Evolutionary conservation across 2,329 filamentous ascomycete species (phyloP).

Genomic region (Botrytis fabae): DNA sequence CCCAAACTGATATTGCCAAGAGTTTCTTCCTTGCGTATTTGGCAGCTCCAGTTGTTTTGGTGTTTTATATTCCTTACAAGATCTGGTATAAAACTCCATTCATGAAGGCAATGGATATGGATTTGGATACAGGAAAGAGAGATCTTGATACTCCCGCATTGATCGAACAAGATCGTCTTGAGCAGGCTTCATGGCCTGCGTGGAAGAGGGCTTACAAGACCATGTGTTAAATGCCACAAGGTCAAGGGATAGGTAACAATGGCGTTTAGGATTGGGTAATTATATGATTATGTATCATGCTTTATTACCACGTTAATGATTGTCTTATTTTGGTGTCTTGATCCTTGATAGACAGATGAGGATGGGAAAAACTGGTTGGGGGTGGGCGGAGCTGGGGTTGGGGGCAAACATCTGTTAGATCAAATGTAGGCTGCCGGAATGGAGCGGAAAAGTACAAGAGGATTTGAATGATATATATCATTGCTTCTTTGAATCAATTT

Average conservation of each 20-base stretch:
- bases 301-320: slow-evolving; percentile 8
- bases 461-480: neutral
- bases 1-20: slow-evolving; percentile 42
- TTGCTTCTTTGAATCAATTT: neutral
- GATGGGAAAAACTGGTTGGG: neutral
- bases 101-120: slow-evolving; percentile 29
- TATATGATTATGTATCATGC: slow-evolving; percentile 3
- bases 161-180: slow-evolving; percentile 33
- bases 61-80: slow-evolving; percentile 66
- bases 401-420: neutral
- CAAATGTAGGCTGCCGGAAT: neutral
- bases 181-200: slow-evolving; percentile 28
- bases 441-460: neutral
- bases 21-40: slow-evolving; percentile 62
- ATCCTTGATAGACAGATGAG: slow-evolving; percentile 3
- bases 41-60: slow-evolving; percentile 54
- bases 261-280: neutral
- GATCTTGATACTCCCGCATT: slow-evolving; percentile 33
- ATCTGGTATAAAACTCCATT: slow-evolving; percentile 48
- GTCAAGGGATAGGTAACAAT: neutral
- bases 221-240: slow-evolving; percentile 7
- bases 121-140: slow-evolving; percentile 33
- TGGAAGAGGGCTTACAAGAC: slow-evolving; percentile 34
- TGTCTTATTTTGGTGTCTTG: neutral
- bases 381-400: too few relatives aligned